These are phyloP conservation scores for Fagopyrum homotropicum DNA, from an alignment of 148 eudicot species.

Conservation along the genomic window DNA sequence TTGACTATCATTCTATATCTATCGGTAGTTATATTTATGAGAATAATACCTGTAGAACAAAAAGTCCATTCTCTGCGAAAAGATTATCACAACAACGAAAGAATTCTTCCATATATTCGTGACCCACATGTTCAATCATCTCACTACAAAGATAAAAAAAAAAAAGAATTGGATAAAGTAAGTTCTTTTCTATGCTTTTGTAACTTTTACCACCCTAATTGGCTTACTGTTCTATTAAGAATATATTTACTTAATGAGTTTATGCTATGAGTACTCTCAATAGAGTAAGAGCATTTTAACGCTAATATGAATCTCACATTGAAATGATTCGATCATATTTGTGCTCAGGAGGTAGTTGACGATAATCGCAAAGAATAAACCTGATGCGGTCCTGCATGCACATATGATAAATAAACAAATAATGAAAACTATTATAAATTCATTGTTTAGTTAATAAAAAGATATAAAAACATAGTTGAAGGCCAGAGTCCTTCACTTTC, in stretches of 20 bases:
- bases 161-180: background rate
- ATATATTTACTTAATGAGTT: too few species aligned
- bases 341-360: conserved; percentile 46
- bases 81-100: conserved; percentile 59
- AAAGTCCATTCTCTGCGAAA: conserved; percentile 60
- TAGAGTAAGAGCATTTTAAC: background rate
- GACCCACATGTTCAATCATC: conserved; percentile 92
- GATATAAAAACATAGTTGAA: conserved; percentile 40
- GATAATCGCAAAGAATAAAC: conserved; percentile 76
- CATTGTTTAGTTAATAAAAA: too few species aligned
- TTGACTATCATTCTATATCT: too few species aligned
- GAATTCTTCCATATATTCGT: conserved; percentile 75
- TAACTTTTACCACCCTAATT: too few species aligned
- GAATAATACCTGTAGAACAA: conserved; percentile 66
- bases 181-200: background rate
- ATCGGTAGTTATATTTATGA: too few species aligned
- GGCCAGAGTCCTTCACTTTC: conserved; percentile 80
- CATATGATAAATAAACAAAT: background rate
- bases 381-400: conserved; percentile 4
- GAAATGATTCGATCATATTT: conserved; percentile 82
- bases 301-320: conserved; percentile 35
- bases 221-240: too few species aligned
- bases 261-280: too few species aligned
- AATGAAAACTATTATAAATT: too few species aligned
- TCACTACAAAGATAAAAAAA: conserved; percentile 34